Base-by-base conservation (phyloP, 768 basidiomycete genomes). In the Lanmaoa pseudosensibilis region DNA sequence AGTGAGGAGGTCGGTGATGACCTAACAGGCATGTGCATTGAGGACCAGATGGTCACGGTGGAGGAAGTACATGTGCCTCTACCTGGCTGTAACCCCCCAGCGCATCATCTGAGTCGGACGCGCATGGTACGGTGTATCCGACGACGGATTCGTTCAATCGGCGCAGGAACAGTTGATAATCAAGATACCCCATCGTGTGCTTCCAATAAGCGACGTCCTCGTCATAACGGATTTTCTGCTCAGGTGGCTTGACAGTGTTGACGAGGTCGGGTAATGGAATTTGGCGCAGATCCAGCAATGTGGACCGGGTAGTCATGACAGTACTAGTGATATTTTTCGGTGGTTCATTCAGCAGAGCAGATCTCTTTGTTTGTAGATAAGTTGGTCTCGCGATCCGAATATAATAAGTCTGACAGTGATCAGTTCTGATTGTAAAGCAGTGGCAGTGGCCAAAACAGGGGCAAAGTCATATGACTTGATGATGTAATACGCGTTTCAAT, bases 121-220 rank as follows among this genome's bases (percentile, higher is more conserved):
- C 5, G 12, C 70, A 78, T 34, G 86, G 82, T 32, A 90, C 77
- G 51, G 70, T 71, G 51, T 77, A 72, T 27, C 88, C 92, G 9
- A 87, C 84, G 10, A 95, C 88, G 6, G 90, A 80, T 58, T 92
- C 87, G 55, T 82, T 91, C 40, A 95, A 74, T 45, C 89, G 80
- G 21, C 83, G 83, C 32, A 95, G 74, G 73, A 94, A 96, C 21
- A 88, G 64, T 40, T 79, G 79, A 66, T 87, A 94, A 61, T 90
- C 89, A 55, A 75, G 73, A 67, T 90, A 96, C 1, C 90, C 89
- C 37, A 72, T 78, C 5, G 88, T 87, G 2, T 62, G 69, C 63
- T 82, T 85, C 93, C 93, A 97, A n/a, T 65, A 58, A 23, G 78
- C 77, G 34, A 94, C 82, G 61, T 92, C 90, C 15, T 80, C 76